These are phyloP conservation scores for Cutaneotrichosporon spelunceum DNA, from an alignment of 1,284 basidiomycete species.

Conservation along the genomic window DNA sequence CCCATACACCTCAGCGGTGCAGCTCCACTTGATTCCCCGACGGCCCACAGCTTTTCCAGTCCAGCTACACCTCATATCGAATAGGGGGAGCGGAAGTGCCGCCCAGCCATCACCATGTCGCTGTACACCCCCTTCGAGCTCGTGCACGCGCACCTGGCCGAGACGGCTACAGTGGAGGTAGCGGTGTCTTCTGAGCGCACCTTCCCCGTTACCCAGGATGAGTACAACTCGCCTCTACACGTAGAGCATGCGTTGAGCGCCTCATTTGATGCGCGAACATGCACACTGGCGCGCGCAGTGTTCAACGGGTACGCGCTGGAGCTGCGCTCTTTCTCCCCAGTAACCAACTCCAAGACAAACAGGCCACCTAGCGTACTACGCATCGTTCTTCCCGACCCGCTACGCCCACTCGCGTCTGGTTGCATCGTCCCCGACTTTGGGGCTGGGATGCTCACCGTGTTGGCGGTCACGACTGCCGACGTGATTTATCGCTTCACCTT, in stretches of 20 bases:
- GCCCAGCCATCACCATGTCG: constrained; percentile 17
- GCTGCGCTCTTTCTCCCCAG: constrained; percentile 63
- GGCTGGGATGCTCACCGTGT: constrained; percentile 63
- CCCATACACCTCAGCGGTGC: neutral
- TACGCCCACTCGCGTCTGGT: constrained; percentile 57
- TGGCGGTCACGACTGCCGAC: constrained; percentile 65
- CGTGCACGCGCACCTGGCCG: constrained; percentile 43
- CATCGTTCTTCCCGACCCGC: constrained; percentile 70
- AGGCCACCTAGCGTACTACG: constrained; percentile 59
- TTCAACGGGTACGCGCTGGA: constrained; percentile 73
- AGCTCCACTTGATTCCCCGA: neutral
- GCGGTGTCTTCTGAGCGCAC: constrained; percentile 53
- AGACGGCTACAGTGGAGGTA: constrained; percentile 25
- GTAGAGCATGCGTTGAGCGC: constrained; percentile 71
- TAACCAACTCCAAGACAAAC: constrained; percentile 34
- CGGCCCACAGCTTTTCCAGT: neutral
- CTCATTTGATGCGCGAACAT: constrained; percentile 60
- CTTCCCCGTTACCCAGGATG: constrained; percentile 50
- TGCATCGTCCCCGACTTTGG: constrained; percentile 59
- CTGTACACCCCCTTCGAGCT: constrained; percentile 38
- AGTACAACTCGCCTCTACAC: constrained; percentile 58
- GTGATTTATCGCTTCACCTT: constrained; percentile 74
- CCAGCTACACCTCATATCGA: neutral
- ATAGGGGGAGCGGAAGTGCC: constrained; percentile 7
- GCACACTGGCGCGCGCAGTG: constrained; percentile 70